Conservation (phyloP, 164 flowering plant species). For the Euptelea pleiosperma region DNA sequence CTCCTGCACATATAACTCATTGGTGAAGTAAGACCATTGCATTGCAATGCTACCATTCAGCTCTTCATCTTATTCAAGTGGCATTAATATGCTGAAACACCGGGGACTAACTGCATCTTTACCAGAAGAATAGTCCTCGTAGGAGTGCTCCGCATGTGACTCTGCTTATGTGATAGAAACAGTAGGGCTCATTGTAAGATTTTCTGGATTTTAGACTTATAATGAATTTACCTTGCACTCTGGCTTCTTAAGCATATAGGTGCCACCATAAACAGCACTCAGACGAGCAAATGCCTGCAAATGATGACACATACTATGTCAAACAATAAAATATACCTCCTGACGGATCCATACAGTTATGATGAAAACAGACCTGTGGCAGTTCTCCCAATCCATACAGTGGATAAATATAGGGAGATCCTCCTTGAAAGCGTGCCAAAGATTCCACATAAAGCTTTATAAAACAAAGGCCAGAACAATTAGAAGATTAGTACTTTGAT, state of each 20-base stretch:
- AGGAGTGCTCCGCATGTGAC: too few relatives aligned
- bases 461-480: slow-evolving; percentile 11
- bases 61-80: too few relatives aligned
- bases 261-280: slow-evolving; percentile 98
- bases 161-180: too few relatives aligned
- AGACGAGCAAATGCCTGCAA: slow-evolving; percentile 92
- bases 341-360: background rate
- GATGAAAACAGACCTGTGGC: slow-evolving; percentile 65
- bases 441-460: slow-evolving; percentile 88
- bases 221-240: slow-evolving; percentile 62
- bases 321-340: slow-evolving; percentile 6
- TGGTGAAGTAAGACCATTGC: too few relatives aligned
- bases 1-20: too few relatives aligned
- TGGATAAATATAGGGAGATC: slow-evolving; percentile 95
- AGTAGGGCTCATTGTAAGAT: too few relatives aligned
- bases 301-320: background rate
- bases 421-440: slow-evolving; percentile 89
- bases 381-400: slow-evolving; percentile 89
- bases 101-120: too few relatives aligned
- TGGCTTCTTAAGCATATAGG: slow-evolving; percentile 99
- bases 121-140: too few relatives aligned
- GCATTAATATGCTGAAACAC: too few relatives aligned
- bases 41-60: too few relatives aligned
- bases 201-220: background rate
- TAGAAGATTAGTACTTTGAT: too few relatives aligned